phyloP scores from a whole-genome alignment of 352 stramenopile genomes.

The Globisporangium ultimum region DNA sequence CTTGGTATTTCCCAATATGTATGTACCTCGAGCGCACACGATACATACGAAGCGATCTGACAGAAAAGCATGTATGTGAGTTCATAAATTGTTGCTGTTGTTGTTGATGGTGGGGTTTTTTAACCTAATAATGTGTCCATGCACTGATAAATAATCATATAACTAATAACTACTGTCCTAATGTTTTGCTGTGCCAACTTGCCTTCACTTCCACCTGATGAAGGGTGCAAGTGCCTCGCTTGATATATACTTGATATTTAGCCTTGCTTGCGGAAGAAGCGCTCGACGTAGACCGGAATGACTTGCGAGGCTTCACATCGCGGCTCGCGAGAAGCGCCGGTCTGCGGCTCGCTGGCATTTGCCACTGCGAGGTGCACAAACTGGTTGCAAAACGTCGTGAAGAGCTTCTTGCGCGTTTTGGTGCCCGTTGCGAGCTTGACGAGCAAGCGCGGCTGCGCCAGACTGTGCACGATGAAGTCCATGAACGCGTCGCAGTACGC shows the following conservation, averaged over 20 bases:
- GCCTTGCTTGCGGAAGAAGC: constrained; percentile 4
- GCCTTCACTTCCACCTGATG: not conserved
- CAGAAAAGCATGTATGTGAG: no score
- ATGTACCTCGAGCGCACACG: no score
- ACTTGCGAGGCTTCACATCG: not conserved
- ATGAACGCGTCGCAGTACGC: constrained; percentile 39
- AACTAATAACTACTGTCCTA: not conserved
- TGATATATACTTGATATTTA: not conserved
- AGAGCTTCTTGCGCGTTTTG: constrained; percentile 11
- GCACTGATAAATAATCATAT: not conserved
- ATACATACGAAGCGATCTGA: no score
- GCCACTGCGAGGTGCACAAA: constrained; percentile 1
- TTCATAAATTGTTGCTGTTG: no score
- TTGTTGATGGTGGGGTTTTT: no score
- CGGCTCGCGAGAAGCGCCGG: not conserved
- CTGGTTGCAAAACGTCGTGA: constrained; percentile 13
- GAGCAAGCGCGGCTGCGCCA: constrained; percentile 23
- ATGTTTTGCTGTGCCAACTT: not conserved
- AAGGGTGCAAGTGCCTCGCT: not conserved
- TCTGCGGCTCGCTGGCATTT: not conserved
- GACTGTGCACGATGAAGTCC: constrained; percentile 36
- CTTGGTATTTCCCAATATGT: no score
- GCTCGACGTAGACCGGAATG: not conserved
- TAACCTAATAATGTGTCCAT: no score
- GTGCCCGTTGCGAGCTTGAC: constrained; percentile 7